A percentile compares a stretch with the other conserved stretches of the same genome.
Evolutionary conservation across 2,329 filamentous ascomycete genomes (phyloP).

Genomic region (Xylariaceae sp.): DNA sequence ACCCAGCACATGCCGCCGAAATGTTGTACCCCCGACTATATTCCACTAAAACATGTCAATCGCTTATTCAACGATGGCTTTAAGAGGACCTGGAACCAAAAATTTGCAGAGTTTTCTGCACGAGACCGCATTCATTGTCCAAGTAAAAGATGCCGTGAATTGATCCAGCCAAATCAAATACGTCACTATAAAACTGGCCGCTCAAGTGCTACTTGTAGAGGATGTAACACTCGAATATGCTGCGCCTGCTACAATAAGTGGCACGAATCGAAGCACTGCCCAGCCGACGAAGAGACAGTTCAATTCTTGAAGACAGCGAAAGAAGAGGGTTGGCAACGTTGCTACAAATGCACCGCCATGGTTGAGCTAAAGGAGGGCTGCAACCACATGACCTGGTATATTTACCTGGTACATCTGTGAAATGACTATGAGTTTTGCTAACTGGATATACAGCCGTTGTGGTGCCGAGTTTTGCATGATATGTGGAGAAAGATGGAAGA

Average conservation of each 20-base stretch:
- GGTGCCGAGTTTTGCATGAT: slow-evolving; percentile 87
- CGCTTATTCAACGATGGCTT: slow-evolving; percentile 74
- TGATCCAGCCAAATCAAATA: slow-evolving; percentile 77
- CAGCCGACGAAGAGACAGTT: slow-evolving; percentile 70
- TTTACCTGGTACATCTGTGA: slow-evolving; percentile 21
- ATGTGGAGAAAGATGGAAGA: slow-evolving; percentile 82
- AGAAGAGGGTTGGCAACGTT: slow-evolving; percentile 75
- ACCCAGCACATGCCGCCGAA: slow-evolving; percentile 83
- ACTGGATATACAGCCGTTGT: slow-evolving; percentile 62
- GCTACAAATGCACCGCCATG: slow-evolving; percentile 73
- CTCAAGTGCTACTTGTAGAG: slow-evolving; percentile 71
- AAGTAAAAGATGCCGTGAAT: slow-evolving; percentile 72
- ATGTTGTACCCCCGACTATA: slow-evolving; percentile 77
- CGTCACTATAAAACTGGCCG: slow-evolving; percentile 60
- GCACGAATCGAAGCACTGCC: slow-evolving; percentile 73
- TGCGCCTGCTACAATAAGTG: slow-evolving; percentile 74
- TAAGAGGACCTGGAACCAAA: slow-evolving; percentile 81
- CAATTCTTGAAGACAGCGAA: slow-evolving; percentile 69
- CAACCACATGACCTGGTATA: slow-evolving; percentile 87
- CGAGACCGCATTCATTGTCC: slow-evolving; percentile 81
- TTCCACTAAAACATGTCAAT: slow-evolving; percentile 78
- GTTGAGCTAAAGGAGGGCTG: slow-evolving; percentile 83
- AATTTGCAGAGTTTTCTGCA: slow-evolving; percentile 77
- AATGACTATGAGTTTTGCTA: slow-evolving; percentile 19
- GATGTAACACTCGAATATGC: slow-evolving; percentile 78